These are phyloP conservation scores for Colletotrichum liriopes DNA, from an alignment of 2,329 filamentous ascomycete genomes.

Conservation along the genomic window DNA sequence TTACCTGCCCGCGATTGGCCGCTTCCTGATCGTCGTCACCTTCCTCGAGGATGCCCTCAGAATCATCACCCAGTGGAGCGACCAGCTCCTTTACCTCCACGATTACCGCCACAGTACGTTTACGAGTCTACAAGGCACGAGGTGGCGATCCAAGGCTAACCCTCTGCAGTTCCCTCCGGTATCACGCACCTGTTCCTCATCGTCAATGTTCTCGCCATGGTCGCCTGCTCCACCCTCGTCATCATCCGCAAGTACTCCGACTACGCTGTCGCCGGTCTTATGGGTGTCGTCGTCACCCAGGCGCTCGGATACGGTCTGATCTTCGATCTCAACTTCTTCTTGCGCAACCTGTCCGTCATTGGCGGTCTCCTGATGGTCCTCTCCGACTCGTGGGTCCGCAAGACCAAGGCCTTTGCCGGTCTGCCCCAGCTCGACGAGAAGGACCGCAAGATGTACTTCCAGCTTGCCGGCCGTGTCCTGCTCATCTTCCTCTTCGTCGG, in stretches of 20 bases:
- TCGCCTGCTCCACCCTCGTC: conserved; percentile 84
- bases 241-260: conserved; percentile 94
- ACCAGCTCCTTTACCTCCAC: conserved; percentile 93
- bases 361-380: conserved; percentile 98
- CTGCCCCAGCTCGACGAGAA: conserved; percentile 97
- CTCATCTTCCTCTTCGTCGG: conserved; percentile 98
- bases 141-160: conserved; percentile 26
- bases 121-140: background rate
- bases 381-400: conserved; percentile 97
- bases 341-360: conserved; percentile 97
- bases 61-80: conserved; percentile 97
- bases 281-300: conserved; percentile 92
- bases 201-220: conserved; percentile 91
- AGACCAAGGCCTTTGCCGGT: conserved; percentile 96
- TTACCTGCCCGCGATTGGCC: conserved; percentile 94
- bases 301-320: conserved; percentile 97
- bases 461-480: conserved; percentile 94
- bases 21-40: conserved; percentile 97
- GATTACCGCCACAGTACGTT: conserved; percentile 93
- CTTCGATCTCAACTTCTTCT: conserved; percentile 99
- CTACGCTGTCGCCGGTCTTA: conserved; percentile 91
- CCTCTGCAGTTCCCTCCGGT: conserved; percentile 81
- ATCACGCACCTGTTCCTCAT: conserved; percentile 95
- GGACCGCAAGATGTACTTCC: conserved; percentile 99
- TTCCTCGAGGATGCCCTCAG: conserved; percentile 97